Evolutionary conservation across 2,329 filamentous ascomycete species (phyloP), one percentile per base, ranked within the genome.

Genomic region (Xylogone sp.): DNA sequence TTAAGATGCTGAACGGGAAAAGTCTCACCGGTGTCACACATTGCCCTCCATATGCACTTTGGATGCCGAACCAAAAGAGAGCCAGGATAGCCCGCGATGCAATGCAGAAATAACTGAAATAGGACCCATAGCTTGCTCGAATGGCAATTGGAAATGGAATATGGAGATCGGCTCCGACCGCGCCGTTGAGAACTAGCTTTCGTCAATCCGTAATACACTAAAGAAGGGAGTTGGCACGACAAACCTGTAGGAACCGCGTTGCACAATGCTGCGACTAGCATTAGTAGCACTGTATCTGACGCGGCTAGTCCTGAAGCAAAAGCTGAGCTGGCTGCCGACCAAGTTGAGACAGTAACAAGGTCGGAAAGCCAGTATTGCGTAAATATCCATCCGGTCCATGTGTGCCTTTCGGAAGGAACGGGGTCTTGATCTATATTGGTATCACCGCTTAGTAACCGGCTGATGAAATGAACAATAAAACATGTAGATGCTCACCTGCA

Each of bases 31-130:
- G n/a, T n/a, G 51, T 52, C 24, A 27, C 6, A 10, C 24, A 27
- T 6, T 27, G 10, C 12, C 43, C 48, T 31, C 54, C 54, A 43
- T 49, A 45, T n/a, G 46, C 49, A 8, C 44, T 47, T 44, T 56
- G 54, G 10, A 56, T 10, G 0, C 83, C 82, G 49, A 86, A 81
- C 86, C 75, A 78, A 59, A 78, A 76, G 61, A 76, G 71, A 21
- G 73, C 74, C 18, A 77, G 63, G 43, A 76, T 64, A 2, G 68
- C 63, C 21, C 75, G 69, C 22, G 71, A 69, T 1, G 53, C 44
- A 27, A 56, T 49, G 19, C 48, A 51, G 42, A 56, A 56, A 24
- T 56, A 52, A 18, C 42, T 48, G 2, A 56, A 21, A 34, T 46
- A 51, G 21, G 50, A 56, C 22, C 54, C 54, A 42, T 49, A 56